These are phyloP conservation scores for Pezicula radicicola DNA, from an alignment of 2,329 filamentous ascomycete species.

Conservation along the genomic window DNA sequence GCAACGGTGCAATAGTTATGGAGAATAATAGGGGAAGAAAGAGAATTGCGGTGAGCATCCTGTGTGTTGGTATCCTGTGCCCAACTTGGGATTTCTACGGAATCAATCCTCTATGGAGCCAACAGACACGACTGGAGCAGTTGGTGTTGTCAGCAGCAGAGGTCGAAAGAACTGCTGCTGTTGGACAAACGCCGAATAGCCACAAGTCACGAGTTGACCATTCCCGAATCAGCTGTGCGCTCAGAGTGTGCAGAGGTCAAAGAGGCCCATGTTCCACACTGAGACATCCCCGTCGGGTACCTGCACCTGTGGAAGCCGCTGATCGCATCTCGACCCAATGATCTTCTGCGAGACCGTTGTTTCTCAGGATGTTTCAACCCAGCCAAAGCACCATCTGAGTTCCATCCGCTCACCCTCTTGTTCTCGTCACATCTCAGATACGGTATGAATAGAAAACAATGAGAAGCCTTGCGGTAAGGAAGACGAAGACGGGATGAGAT, in stretches of 20 bases:
- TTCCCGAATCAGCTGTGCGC: background rate
- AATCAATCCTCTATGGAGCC: slow-evolving; percentile 1
- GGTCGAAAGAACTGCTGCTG: background rate
- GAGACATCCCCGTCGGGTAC: slow-evolving; percentile 17
- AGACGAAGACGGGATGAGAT: background rate
- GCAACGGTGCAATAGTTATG: too few species aligned
- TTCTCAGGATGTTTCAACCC: slow-evolving; percentile 6
- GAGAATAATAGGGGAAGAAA: too few species aligned
- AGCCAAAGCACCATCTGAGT: slow-evolving; percentile 2
- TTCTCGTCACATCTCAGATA: slow-evolving; percentile 11
- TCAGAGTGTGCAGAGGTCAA: background rate
- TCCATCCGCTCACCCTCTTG: slow-evolving; percentile 2
- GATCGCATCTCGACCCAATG: slow-evolving; percentile 8
- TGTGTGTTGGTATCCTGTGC: too few species aligned
- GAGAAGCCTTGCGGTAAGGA: background rate
- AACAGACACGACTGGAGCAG: background rate
- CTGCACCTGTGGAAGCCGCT: slow-evolving; percentile 10
- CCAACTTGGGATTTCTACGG: too few species aligned
- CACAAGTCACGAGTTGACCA: slow-evolving; percentile 7
- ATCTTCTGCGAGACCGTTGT: slow-evolving; percentile 1
- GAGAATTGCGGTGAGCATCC: too few species aligned
- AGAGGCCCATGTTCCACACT: slow-evolving; percentile 2
- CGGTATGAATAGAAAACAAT: background rate
- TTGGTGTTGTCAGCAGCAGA: background rate
- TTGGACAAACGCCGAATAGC: background rate